A percentile compares a stretch with the other conserved stretches of the same genome.
Conservation (phyloP, 768 basidiomycete genomes). For the Phanerochaete carnosa region DNA sequence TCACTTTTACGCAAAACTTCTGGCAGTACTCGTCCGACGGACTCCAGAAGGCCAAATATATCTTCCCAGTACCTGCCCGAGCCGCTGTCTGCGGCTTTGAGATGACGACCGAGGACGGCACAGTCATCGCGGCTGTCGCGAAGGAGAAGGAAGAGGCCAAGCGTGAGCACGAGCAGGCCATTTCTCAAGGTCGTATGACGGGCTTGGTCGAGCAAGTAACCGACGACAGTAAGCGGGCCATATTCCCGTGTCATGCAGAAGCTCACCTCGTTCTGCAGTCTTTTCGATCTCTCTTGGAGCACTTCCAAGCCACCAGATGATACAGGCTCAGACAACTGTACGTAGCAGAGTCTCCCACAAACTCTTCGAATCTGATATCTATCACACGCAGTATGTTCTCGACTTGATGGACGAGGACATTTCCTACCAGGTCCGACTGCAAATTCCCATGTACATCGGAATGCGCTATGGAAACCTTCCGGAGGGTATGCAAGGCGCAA, state of each 20-base stretch:
- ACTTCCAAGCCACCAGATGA: slow-evolving; percentile 39
- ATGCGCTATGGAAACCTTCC: slow-evolving; percentile 50
- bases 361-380: too few species aligned
- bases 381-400: slow-evolving; percentile 39
- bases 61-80: slow-evolving; percentile 54
- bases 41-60: slow-evolving; percentile 45
- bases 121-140: slow-evolving; percentile 38
- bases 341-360: slow-evolving; percentile 13
- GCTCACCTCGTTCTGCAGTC: slow-evolving; percentile 30
- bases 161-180: slow-evolving; percentile 37
- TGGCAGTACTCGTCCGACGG: background rate
- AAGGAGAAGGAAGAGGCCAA: slow-evolving; percentile 46
- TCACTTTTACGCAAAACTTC: slow-evolving; percentile 7
- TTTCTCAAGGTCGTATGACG: slow-evolving; percentile 35
- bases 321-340: slow-evolving; percentile 43
- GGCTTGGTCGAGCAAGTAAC: slow-evolving; percentile 48
- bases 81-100: slow-evolving; percentile 54
- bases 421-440: slow-evolving; percentile 48
- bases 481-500: slow-evolving; percentile 29
- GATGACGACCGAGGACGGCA: slow-evolving; percentile 41
- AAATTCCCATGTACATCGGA: slow-evolving; percentile 48
- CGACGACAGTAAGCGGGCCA: slow-evolving; percentile 31
- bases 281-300: slow-evolving; percentile 59
- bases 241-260: background rate
- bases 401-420: slow-evolving; percentile 25